Base-by-base conservation (phyloP, 2,329 filamentous ascomycete genomes). In the Fusarium sp. region DNA sequence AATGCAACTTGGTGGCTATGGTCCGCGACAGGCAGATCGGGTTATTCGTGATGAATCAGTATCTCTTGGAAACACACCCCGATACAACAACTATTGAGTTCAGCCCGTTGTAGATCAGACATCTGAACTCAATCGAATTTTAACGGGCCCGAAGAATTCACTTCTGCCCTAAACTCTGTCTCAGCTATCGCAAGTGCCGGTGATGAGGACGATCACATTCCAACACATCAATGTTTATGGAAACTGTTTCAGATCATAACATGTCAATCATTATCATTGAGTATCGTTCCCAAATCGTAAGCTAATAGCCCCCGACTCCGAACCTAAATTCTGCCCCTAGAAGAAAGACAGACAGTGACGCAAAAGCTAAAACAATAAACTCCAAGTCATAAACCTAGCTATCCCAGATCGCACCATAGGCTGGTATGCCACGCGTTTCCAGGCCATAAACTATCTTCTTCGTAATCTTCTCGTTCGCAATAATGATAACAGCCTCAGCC, bases 321-420 rank as follows among this genome's bases (percentile, higher is more conserved):
- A 10, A n/a, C 9, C 35, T 9, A 37, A 5, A n/a, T 19, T n/a
- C 30, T 15, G 14, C 15, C 35, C 35, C 35, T 10, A n/a, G 10
- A n/a, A 5, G 1, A 37, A 7, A 32, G 33, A 35, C 40, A 17
- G 30, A 46, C 37, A 6, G 33, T 23, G 23, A 46, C 13, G 49
- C 39, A n/a, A 61, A 43, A 55, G 13, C 32, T 10, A n/a, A 48
- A 30, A 11, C 40, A 32, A 23, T 41, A 40, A 46, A 62, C 51
- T 56, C 32, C 35, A 51, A 19, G 19, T 40, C 49, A 30, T 17
- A 17, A 14, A 35, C 33, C 5, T 48, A 82, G 35, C 80, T 82
- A 62, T 93, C 92, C 80, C 90, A 94, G 71, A 94, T 91, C 7
- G 91, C 89, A 8, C 91, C 91, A 76, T 87, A 93, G 6, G 90